These are phyloP conservation scores for Rhizopogon rudus DNA, from an alignment of 768 basidiomycete genomes.

Conservation along the genomic window DNA sequence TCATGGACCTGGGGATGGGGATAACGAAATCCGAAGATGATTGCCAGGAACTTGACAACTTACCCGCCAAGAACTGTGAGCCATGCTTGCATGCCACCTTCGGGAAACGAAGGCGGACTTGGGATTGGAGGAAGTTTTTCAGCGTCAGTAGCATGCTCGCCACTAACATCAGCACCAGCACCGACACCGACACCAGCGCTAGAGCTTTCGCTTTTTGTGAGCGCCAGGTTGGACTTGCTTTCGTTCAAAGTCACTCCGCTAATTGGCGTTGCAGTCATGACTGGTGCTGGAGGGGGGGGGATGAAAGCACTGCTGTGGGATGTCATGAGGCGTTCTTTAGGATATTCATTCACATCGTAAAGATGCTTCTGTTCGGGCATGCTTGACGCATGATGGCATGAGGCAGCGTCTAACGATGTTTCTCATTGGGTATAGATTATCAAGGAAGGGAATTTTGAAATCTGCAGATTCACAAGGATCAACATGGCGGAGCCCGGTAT, in stretches of 20 bases:
- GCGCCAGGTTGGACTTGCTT: neutral
- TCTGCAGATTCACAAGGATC: neutral
- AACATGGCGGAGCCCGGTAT: neutral
- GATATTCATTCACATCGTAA: conserved; percentile 1
- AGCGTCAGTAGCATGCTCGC: neutral
- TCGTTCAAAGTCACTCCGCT: neutral
- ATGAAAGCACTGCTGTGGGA: neutral
- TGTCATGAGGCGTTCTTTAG: conserved; percentile 8
- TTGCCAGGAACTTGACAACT: conserved; percentile 6
- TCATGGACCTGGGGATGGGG: conserved; percentile 28
- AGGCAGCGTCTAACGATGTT: neutral
- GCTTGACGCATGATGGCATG: neutral
- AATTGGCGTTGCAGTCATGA: conserved; percentile 5
- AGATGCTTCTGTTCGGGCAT: conserved; percentile 10
- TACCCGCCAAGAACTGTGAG: conserved; percentile 43
- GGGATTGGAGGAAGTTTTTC: neutral
- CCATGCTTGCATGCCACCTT: conserved; percentile 43
- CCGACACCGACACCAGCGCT: neutral
- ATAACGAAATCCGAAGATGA: neutral
- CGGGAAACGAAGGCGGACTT: conserved; percentile 29
- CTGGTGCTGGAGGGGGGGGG: neutral
- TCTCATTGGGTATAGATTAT: neutral
- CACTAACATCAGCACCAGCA: neutral
- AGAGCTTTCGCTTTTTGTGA: neutral
- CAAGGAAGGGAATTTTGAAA: neutral